A percentile compares a stretch with the other conserved stretches of the same genome.
phyloP scores from a whole-genome alignment of 805 yeast species.

The Hanseniaspora guilliermondii region DNA sequence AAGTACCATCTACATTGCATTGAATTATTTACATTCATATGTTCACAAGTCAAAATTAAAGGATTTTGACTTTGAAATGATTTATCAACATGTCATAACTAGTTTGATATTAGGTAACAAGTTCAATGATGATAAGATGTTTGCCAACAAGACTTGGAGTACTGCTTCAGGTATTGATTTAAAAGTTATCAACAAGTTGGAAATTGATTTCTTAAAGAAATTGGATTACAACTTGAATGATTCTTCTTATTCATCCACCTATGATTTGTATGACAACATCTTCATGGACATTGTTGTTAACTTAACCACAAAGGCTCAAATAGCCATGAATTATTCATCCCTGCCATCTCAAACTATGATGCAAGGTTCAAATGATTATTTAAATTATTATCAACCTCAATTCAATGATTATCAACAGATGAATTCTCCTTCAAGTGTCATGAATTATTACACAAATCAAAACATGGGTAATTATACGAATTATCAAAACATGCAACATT shows the following conservation, averaged over 20 bases:
- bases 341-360: not conserved
- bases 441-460: not conserved
- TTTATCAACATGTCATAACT: conserved; percentile 48
- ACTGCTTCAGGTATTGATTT: conserved; percentile 81
- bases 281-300: conserved; percentile 7
- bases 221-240: conserved; percentile 49
- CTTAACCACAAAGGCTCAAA: conserved; percentile 2
- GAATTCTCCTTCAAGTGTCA: not conserved
- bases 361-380: not conserved
- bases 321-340: not conserved
- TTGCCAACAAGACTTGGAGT: conserved; percentile 89
- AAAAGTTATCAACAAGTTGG: conserved; percentile 48
- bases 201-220: conserved; percentile 53
- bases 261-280: conserved; percentile 9
- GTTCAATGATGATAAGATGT: conserved; percentile 91
- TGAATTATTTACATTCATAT: conserved; percentile 65
- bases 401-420: not conserved
- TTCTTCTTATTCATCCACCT: conserved; percentile 11
- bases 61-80: conserved; percentile 28
- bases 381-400: not conserved
- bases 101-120: conserved; percentile 79
- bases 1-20: conserved; percentile 64
- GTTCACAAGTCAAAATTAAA: conserved; percentile 22
- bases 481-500: conserved; percentile 1
- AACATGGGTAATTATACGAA: not conserved